Percentiles rank a stretch among this genome's conserved stretches.
Conservation (phyloP, 345 rosid species). For the Alliaria petiolata region DNA sequence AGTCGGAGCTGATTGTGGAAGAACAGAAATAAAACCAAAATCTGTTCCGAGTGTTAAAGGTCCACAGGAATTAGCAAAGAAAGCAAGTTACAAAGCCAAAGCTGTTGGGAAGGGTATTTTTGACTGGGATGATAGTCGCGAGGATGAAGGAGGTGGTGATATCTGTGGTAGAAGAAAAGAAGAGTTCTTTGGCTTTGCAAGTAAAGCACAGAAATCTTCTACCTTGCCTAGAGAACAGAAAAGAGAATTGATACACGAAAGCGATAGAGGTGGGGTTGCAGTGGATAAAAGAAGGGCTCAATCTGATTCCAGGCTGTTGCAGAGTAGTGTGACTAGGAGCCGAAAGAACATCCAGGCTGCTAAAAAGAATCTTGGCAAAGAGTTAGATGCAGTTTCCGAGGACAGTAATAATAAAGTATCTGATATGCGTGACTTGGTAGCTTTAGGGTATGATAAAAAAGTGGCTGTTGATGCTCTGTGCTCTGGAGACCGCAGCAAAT, state of each 20-base stretch:
- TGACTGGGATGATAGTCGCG: conserved; percentile 75
- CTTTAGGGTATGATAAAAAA: conserved; percentile 62
- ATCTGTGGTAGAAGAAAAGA: conserved; percentile 61
- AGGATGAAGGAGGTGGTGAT: conserved; percentile 93
- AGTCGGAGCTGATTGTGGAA: conserved; percentile 36
- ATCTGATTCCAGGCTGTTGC: conserved; percentile 47
- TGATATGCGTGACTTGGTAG: conserved; percentile 28
- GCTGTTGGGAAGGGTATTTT: conserved; percentile 37
- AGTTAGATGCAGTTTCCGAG: conserved; percentile 42
- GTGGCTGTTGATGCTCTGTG: conserved; percentile 72
- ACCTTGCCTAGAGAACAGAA: conserved; percentile 33
- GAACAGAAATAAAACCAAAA: conserved; percentile 35
- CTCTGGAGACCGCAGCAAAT: conserved; percentile 34
- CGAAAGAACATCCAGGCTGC: conserved; percentile 21
- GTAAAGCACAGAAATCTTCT: conserved; percentile 25
- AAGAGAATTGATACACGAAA: conserved; percentile 30
- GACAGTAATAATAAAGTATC: conserved; percentile 6
- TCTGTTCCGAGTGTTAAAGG: conserved; percentile 47
- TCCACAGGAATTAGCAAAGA: conserved; percentile 65
- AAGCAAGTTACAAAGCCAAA: conserved; percentile 35
- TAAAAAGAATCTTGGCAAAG: conserved; percentile 52
- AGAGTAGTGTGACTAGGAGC: conserved; percentile 28
- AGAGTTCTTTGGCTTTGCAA: conserved; percentile 44
- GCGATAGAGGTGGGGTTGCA: conserved; percentile 20
- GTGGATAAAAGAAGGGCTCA: conserved; percentile 34